phyloP scores from a whole-genome alignment of 257 asterid genomes.

The Knoxia roxburghii region DNA sequence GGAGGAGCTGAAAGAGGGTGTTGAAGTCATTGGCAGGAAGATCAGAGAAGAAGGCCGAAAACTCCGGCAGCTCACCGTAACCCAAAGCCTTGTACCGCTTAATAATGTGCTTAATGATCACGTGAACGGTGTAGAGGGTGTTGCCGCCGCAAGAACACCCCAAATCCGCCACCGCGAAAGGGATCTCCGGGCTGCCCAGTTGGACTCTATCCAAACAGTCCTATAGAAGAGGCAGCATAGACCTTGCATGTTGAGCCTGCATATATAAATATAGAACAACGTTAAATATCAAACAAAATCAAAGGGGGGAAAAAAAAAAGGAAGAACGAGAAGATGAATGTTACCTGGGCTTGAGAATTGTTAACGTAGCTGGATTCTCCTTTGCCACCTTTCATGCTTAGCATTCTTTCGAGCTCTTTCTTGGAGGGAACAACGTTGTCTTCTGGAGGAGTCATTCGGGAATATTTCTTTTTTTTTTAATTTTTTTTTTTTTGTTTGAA shows the following conservation, averaged over 20 bases:
- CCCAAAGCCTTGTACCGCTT: slow-evolving; percentile 57
- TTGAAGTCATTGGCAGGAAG: slow-evolving; percentile 90
- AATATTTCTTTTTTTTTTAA: too few relatives aligned
- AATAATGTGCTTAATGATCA: slow-evolving; percentile 61
- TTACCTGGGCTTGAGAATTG: too few relatives aligned
- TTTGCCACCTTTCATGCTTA: slow-evolving; percentile 96
- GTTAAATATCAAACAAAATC: too few relatives aligned
- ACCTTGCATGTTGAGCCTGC: slow-evolving; percentile 84
- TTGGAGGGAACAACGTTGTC: slow-evolving; percentile 59
- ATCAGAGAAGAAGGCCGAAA: slow-evolving; percentile 80
- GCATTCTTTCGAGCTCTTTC: slow-evolving; percentile 62
- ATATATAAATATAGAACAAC: too few relatives aligned
- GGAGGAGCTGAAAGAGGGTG: too few relatives aligned
- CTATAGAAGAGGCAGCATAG: slow-evolving; percentile 75
- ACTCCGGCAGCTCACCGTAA: slow-evolving; percentile 49
- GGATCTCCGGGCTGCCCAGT: slow-evolving; percentile 39
- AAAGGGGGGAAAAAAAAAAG: too few relatives aligned
- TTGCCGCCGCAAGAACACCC: slow-evolving; percentile 91
- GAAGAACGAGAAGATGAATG: too few relatives aligned
- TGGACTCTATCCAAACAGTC: too few relatives aligned
- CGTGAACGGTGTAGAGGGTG: slow-evolving; percentile 70
- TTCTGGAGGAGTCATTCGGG: slow-evolving; percentile 43
- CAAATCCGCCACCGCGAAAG: slow-evolving; percentile 77
- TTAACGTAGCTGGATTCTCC: too few relatives aligned
- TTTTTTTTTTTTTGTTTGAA: neutral